Base-by-base conservation (phyloP, 768 basidiomycete genomes). In the Hydnum rufescens region DNA sequence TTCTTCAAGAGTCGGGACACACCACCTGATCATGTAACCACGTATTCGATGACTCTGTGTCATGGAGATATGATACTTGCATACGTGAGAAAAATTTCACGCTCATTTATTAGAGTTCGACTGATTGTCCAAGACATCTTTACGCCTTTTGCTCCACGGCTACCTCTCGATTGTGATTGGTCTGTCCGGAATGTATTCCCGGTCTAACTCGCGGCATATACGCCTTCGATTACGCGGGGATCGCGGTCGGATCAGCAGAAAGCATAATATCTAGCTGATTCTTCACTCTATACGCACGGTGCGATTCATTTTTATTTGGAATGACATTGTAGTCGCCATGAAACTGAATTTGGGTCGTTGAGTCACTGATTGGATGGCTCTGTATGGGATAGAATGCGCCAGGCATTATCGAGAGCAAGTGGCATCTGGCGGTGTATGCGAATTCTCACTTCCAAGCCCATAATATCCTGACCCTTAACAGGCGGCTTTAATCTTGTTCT, bases 121-220 rank as follows among this genome's bases (percentile, higher is more conserved):
- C 13, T 22, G 13, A 39, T 39, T 39, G 13, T 39, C 22, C 36
- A 13, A 39, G 13, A 13, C 36, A 39, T 23, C n/a, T n/a, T n/a
- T n/a, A 8, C 23, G 51, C 22, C 25, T 43, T 28, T 18, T 19
- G n/a, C 13, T 30, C 18, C 19, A 19, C 32, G 2, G 19, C 32
- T 6, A 5, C 25, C 4, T 19, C 30, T 19, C 13, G 30, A 32
- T n/a, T 22, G 3, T 18, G 32, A 19, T 51, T 54, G 74, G 74
- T 4, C 56, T 76, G 19, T 69, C 73, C 6, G 75, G 76, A 76
- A 72, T 54, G 69, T 74, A 32, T 88, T 81, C 58, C 71, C 77
- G 6, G 64, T 73, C 4, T 84, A 89, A 28, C 13, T 25, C 8
- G 8, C 26, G 8, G 13, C 8, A 8, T 47, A 47, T 47, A 26